Evolutionary conservation across 2,329 filamentous ascomycete genomes (phyloP).

Genomic region (Cryphonectria naterciae): DNA sequence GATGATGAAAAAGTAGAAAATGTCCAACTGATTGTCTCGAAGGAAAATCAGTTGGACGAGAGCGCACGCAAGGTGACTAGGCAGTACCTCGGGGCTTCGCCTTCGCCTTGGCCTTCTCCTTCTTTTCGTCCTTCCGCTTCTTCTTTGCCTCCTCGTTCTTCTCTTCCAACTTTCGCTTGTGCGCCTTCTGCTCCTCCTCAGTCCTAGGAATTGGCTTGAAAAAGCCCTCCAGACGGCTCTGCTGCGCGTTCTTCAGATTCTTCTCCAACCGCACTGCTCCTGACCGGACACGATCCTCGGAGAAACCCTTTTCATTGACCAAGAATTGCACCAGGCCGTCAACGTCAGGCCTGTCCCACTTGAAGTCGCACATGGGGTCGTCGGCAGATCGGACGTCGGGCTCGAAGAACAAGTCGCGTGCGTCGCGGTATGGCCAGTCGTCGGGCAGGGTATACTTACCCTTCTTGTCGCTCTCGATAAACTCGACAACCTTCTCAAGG

Average conservation of each 20-base stretch:
- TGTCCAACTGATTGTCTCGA: not conserved
- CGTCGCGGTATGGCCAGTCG: constrained; percentile 96
- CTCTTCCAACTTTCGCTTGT: constrained; percentile 94
- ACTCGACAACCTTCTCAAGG: constrained; percentile 84
- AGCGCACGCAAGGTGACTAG: constrained; percentile 34
- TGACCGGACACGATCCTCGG: constrained; percentile 85
- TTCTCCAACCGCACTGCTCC: constrained; percentile 82
- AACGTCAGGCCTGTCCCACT: constrained; percentile 93
- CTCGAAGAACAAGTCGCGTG: constrained; percentile 86
- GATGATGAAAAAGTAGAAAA: constrained; percentile 6
- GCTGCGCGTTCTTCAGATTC: constrained; percentile 88
- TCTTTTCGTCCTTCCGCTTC: constrained; percentile 90
- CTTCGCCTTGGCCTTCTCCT: constrained; percentile 92
- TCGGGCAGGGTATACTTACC: constrained; percentile 85
- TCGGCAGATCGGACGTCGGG: constrained; percentile 86
- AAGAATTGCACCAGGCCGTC: constrained; percentile 89
- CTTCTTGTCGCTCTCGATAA: constrained; percentile 75
- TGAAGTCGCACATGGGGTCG: constrained; percentile 89
- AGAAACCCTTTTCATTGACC: constrained; percentile 95
- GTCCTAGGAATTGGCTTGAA: constrained; percentile 93
- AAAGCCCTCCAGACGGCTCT: constrained; percentile 91
- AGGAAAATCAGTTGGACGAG: not conserved
- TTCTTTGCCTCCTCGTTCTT: constrained; percentile 93
- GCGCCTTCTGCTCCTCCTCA: constrained; percentile 77
- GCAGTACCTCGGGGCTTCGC: constrained; percentile 75